These are phyloP conservation scores for Patellaria atrata DNA, from an alignment of 495 filamentous ascomycete genomes.

Conservation along the genomic window DNA sequence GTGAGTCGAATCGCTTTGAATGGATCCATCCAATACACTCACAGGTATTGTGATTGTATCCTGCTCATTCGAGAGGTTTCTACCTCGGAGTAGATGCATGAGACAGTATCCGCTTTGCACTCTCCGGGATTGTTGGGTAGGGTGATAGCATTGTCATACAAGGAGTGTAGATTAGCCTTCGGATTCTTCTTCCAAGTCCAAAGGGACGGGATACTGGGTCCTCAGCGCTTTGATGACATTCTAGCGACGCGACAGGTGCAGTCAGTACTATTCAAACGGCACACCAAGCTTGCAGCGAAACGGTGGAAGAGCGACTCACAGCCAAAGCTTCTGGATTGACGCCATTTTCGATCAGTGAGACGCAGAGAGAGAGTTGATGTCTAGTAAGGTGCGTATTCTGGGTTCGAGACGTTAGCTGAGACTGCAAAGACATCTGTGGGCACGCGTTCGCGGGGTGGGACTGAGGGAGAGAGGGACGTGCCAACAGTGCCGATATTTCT, in stretches of 20 bases:
- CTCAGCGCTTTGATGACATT: slow-evolving; percentile 59
- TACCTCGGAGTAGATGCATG: too few species aligned
- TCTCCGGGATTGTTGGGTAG: too few species aligned
- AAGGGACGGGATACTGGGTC: slow-evolving; percentile 14
- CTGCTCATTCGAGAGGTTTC: too few species aligned
- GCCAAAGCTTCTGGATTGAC: slow-evolving; percentile 92
- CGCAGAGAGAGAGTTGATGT: slow-evolving; percentile 79
- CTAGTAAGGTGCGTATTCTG: slow-evolving; percentile 90
- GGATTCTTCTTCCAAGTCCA: background rate
- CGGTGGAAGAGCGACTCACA: slow-evolving; percentile 36
- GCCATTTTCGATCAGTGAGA: slow-evolving; percentile 92
- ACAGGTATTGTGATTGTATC: too few species aligned
- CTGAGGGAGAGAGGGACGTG: slow-evolving; percentile 26
- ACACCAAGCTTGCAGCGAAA: background rate
- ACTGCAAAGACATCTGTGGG: slow-evolving; percentile 3
- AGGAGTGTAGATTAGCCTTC: slow-evolving; percentile 2
- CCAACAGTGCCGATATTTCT: slow-evolving; percentile 82
- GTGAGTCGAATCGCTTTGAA: too few species aligned
- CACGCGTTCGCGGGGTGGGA: background rate
- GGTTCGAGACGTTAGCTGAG: background rate
- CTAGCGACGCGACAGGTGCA: slow-evolving; percentile 27
- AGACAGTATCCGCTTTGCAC: too few species aligned
- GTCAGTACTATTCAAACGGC: background rate
- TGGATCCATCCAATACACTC: too few species aligned
- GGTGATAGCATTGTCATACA: too few species aligned